phyloP scores from a whole-genome alignment of 345 rosid species.

The Microthlaspi erraticum region DNA sequence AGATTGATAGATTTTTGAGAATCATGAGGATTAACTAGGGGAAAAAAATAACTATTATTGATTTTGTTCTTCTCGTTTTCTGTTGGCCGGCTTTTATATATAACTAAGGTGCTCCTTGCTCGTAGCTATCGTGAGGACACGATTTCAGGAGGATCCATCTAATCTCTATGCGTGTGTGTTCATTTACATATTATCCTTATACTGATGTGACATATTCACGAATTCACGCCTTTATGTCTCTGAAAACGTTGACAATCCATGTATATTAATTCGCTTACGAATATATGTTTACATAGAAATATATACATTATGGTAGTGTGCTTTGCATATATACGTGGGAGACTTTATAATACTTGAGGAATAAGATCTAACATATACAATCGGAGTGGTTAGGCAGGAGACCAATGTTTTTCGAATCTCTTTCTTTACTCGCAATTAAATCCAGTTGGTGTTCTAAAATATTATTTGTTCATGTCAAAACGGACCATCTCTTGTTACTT shows the following conservation, averaged over 20 bases:
- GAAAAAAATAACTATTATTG: conserved; percentile 24
- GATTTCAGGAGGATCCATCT: conserved; percentile 50
- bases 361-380: conserved; percentile 25
- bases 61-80: conserved; percentile 6
- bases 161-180: conserved; percentile 8
- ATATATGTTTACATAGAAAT: conserved; percentile 2
- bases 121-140: conserved; percentile 71
- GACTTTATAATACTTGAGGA: conserved; percentile 11
- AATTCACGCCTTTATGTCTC: conserved; percentile 6
- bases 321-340: conserved; percentile 23
- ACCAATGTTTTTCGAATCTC: conserved; percentile 16
- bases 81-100: conserved; percentile 43
- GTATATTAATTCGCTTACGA: background rate
- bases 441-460: conserved; percentile 4
- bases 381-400: conserved; percentile 35
- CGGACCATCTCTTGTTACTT: background rate
- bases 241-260: conserved; percentile 13
- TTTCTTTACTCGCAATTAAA: background rate
- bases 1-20: conserved; percentile 24
- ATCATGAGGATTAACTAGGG: conserved; percentile 12
- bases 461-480: background rate
- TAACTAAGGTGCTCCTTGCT: conserved; percentile 55
- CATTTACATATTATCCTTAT: conserved; percentile 1
- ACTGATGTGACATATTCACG: conserved; percentile 36
- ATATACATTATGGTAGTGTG: conserved; percentile 30